Evolutionary conservation across 139 green algal genomes (phyloP), one percentile per base, ranked within the genome.

Genomic region (Haematococcus lacustris): DNA sequence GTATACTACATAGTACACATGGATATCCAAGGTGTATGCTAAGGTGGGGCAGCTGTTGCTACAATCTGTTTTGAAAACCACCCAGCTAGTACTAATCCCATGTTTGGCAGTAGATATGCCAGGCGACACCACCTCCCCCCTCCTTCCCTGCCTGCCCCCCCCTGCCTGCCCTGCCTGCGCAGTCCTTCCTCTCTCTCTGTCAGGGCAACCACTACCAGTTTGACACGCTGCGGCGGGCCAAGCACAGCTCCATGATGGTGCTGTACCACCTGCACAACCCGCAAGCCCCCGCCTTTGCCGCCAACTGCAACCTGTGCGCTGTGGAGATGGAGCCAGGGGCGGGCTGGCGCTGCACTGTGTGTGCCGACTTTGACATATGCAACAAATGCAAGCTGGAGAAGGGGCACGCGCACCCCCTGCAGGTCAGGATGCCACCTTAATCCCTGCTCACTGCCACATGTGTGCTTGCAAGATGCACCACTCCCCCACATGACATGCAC

Each of bases 191-290:
- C 3, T 70, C 60, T 32, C 66, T 73, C 65, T 69, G 65, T 40
- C 73, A 73, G 82, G 94, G 93, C 80, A 98, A 98, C 84, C 94
- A 98, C 90, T 98, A 97, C 82, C 94, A 98, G 90, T 99, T 98
- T 75, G 96, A 99, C 90, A 94, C 85, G 33, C 76, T 97, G 75
- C 92, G 95, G 33, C 90, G 95, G 53, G 94, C 96, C 70, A 97
- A 98, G 88, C 95, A 99, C 89, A 94, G 83, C 53, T 92, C 82
- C 82, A 98, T 98, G 91, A 99, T 99, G 95, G 91, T 98, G 71
- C 85, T 99, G 38, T 99, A 99, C 89, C 95, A 99, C 86, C 78
- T 98, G 75, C 94, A 99, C 93, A 99, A 99, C 87, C 95, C 96
- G 43, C 38, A 77, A 23, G 81, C 78, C 23, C 85, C 83, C 26